A percentile compares a stretch with the other conserved stretches of the same genome.
phyloP scores from a whole-genome alignment of 768 basidiomycete genomes.

The Cubamyces sp. region DNA sequence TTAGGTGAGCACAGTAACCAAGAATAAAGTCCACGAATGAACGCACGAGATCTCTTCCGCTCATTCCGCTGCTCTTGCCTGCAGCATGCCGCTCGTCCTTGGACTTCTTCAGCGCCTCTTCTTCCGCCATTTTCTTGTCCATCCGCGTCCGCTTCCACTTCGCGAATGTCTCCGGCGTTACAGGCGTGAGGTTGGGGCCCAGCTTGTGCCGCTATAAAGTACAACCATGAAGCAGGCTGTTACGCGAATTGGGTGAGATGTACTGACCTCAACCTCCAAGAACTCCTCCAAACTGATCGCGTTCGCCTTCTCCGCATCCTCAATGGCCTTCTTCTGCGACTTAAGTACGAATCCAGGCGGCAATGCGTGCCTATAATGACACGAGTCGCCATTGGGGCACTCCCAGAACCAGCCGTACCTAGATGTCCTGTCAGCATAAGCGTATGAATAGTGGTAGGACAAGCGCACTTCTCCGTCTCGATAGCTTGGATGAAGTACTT shows the following conservation, averaged over 20 bases:
- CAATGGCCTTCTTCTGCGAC: conserved; percentile 88
- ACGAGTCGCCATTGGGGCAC: conserved; percentile 85
- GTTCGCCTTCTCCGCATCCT: conserved; percentile 89
- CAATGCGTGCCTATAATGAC: conserved; percentile 93
- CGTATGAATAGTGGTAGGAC: too few relatives aligned
- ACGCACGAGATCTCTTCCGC: conserved; percentile 88
- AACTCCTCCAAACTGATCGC: conserved; percentile 95
- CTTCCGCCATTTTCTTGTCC: conserved; percentile 94
- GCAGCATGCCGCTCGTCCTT: conserved; percentile 83
- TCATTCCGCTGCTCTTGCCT: conserved; percentile 93
- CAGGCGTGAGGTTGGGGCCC: conserved; percentile 86
- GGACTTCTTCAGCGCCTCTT: conserved; percentile 76
- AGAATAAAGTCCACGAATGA: neutral
- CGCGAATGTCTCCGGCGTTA: conserved; percentile 89
- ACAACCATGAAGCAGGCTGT: neutral
- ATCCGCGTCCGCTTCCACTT: conserved; percentile 94
- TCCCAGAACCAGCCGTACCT: conserved; percentile 97
- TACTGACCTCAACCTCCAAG: conserved; percentile 88
- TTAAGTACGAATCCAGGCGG: conserved; percentile 96
- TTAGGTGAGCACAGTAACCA: conserved; percentile 8
- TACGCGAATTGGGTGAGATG: neutral
- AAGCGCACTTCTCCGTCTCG: conserved; percentile 75
- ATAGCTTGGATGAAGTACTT: conserved; percentile 97
- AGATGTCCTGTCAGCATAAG: neutral
- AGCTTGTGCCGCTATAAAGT: conserved; percentile 85